Evolutionary conservation across 2,329 filamentous ascomycete genomes (phyloP), one percentile per base, ranked within the genome.

Genomic region (Cladophialophora immunda): DNA sequence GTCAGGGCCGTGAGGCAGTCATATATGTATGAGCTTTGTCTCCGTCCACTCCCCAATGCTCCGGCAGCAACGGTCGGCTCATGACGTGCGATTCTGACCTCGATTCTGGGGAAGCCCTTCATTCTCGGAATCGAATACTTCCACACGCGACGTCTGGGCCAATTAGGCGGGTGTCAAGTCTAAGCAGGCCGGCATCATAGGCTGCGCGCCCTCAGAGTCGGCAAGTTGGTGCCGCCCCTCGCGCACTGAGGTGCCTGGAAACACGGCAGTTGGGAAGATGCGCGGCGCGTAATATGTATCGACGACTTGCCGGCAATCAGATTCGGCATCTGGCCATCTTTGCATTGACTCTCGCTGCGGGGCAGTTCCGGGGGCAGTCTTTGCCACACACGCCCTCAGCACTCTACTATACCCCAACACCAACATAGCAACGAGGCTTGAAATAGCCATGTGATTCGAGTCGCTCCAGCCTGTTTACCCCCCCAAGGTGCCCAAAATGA

Each of bases 371-470:
- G 45, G 45, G 45, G 45, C 45, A 13, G 19, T 2, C 5, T 25
- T 25, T 8, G 19, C 19, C 45, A 25, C 45, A n/a, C n/a, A n/a
- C n/a, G n/a, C n/a, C n/a, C n/a, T n/a, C 13, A 8, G n/a, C 19
- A 19, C 19, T 17, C 9, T 4, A 13, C 11, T 15, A 13, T 11
- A 38, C 15, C 11, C 36, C 1, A 13, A 38, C 36, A 38, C 11
- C 36, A 17, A 13, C 36, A 38, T 2, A 4, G 13, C 36, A 13
- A 32, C 30, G 4, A 38, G 36, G 11, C 36, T 53, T 53, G 47
- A 25, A 17, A 22, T 36, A 52, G 58, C 58, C 58, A 60, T 60
- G 58, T 60, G 38, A n/a, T n/a, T n/a, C n/a, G n/a, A n/a, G n/a
- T n/a, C n/a, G n/a, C n/a, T n/a, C n/a, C n/a, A n/a, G n/a, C n/a